phyloP scores from a whole-genome alignment of 2,329 filamentous ascomycete species.

The Exophiala sp. region DNA sequence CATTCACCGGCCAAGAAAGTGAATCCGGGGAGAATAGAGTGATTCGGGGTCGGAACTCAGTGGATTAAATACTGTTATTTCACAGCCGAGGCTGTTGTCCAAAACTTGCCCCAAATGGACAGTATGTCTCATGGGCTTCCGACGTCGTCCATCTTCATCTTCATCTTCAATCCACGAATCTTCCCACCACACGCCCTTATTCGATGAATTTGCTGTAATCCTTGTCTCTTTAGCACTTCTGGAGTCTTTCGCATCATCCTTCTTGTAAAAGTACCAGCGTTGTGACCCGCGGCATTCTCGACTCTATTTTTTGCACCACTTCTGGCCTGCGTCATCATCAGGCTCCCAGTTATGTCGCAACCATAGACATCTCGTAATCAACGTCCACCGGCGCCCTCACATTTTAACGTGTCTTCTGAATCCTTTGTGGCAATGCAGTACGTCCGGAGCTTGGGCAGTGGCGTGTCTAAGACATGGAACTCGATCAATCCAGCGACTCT shows the following conservation, averaged over 20 bases:
- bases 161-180: not conserved
- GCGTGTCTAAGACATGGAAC: conserved; percentile 98
- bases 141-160: not conserved
- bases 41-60: not conserved
- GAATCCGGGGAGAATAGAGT: conserved; percentile 5
- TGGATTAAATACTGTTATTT: too few relatives aligned
- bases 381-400: not conserved
- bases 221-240: conserved; percentile 1
- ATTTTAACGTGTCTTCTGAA: not conserved
- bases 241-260: not conserved
- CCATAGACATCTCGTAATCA: not conserved
- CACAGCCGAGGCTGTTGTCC: too few relatives aligned
- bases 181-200: not conserved
- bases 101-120: not conserved
- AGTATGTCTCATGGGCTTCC: not conserved
- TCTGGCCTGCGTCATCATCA: conserved; percentile 4
- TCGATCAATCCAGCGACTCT: conserved; percentile 97
- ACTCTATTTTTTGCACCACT: not conserved
- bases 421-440: conserved; percentile 70
- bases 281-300: conserved; percentile 1
- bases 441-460: conserved; percentile 90
- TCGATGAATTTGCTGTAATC: not conserved
- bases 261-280: not conserved
- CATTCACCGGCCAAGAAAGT: not conserved
- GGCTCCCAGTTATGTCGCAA: conserved; percentile 12